These are phyloP conservation scores for Auricularia auricula-judae DNA, from an alignment of 768 basidiomycete genomes.

Conservation along the genomic window DNA sequence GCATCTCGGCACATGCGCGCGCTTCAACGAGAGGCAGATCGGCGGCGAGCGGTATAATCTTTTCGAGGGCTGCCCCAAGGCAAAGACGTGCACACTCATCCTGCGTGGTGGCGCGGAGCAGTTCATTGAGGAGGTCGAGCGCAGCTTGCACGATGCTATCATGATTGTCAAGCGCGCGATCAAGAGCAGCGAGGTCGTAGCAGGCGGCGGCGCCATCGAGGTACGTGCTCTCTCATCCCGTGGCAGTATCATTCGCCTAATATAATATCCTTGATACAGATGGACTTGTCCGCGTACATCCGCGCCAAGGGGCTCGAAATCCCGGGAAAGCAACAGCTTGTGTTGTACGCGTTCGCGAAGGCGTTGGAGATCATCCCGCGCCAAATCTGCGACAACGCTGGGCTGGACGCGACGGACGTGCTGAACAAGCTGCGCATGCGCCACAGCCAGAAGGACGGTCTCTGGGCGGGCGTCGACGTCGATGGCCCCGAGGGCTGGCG, in stretches of 20 bases:
- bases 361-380: constrained; percentile 96
- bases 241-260: too few relatives aligned
- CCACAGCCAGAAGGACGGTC: constrained; percentile 70
- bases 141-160: constrained; percentile 95
- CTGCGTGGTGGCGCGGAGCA: constrained; percentile 96
- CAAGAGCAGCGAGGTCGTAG: constrained; percentile 90
- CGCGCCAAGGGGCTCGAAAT: constrained; percentile 86
- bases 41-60: constrained; percentile 95
- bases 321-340: constrained; percentile 89
- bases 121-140: constrained; percentile 96
- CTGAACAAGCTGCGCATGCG: constrained; percentile 96
- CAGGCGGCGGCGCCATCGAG: constrained; percentile 96
- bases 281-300: constrained; percentile 94
- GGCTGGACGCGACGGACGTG: constrained; percentile 93
- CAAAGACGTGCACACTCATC: constrained; percentile 90
- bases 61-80: constrained; percentile 85
- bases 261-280: constrained; percentile 33
- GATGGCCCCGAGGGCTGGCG: constrained; percentile 81
- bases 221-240: constrained; percentile 27
- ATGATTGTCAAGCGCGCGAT: constrained; percentile 99
- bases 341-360: constrained; percentile 92
- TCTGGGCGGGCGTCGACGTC: constrained; percentile 92
- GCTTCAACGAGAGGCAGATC: constrained; percentile 89
- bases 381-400: constrained; percentile 98
- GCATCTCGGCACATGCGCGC: constrained; percentile 88